Base-by-base conservation (phyloP, 2,329 filamentous ascomycete genomes). In the Cordyceps fumosorosea region DNA sequence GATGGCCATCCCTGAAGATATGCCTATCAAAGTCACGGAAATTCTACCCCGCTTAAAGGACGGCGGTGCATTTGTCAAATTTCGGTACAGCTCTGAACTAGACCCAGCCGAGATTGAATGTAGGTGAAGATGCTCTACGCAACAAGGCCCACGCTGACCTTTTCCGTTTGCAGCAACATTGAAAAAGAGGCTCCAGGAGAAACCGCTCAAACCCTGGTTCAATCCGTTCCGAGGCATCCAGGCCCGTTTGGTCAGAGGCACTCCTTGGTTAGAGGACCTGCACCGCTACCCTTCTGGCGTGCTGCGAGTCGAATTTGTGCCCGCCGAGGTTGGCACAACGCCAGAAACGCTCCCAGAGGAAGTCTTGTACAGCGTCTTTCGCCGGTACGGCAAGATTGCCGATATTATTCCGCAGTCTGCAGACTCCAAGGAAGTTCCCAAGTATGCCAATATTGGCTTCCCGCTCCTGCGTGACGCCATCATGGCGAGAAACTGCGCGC, bases 201-300 rank as follows among this genome's bases (percentile, higher is more conserved):
- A 87, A 18, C 89, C 88, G 0, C 84, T 96, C 44, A 90, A 87
- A 64, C 93, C 93, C 3, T 96, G 93, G 90, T 97, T 95, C 78
- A 96, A 88, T 67, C 92, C 92, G 0, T 88, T 96, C 66, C 81
- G 85, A 24, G 77, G 82, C 16, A 87, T 96, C 62, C 83, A 84
- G 55, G 86, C 87, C 3, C 86, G 86, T 26, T 77, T 92, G 7
- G 95, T 99, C 2, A 81, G 85, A 61, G 95, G 95, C 11, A 85
- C 87, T 24, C 95, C 95, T 0, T 99, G 95, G 95, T 83, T 98
- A 3, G 95, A 98, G 70, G 95, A 99, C 71, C 78, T 99, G 32
- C 89, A 91, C 67, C 85, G 92, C 7, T 87, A 92, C 56, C 95
- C 95, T 0, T 91, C 87, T 62, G 81, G 80, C 47, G 82, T 90